A percentile compares a stretch with the other conserved stretches of the same genome.
phyloP scores from a whole-genome alignment of 2,329 filamentous ascomycete species.

The Penicillium oxalicum region DNA sequence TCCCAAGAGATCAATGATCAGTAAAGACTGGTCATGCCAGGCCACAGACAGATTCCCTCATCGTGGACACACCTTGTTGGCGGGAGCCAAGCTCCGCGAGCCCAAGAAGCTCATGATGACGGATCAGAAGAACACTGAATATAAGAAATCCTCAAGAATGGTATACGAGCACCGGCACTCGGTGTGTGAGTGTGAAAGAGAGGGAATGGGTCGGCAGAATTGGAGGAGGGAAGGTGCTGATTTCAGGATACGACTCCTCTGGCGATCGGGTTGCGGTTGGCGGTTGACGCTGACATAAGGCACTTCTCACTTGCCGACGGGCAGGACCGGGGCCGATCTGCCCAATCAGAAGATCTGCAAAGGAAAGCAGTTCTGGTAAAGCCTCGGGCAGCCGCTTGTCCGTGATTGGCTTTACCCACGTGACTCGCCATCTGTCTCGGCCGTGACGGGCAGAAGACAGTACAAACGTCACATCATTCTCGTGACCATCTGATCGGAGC shows the following conservation, averaged over 20 bases:
- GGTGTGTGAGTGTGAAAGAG: constrained; percentile 10
- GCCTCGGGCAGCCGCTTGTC: constrained; percentile 26
- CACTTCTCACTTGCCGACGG: constrained; percentile 30
- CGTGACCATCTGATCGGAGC: no score
- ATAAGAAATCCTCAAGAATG: constrained; percentile 21
- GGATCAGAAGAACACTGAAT: constrained; percentile 25
- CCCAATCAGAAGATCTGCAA: constrained; percentile 30
- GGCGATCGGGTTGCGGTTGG: constrained; percentile 13
- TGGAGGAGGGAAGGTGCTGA: constrained; percentile 14
- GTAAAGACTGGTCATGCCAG: constrained; percentile 13
- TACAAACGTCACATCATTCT: no score
- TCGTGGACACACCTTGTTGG: constrained; percentile 40
- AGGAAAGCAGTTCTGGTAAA: constrained; percentile 28
- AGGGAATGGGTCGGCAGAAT: constrained; percentile 19
- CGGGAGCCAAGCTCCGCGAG: constrained; percentile 46
- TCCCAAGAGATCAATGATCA: constrained; percentile 18
- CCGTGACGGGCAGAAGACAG: constrained; percentile 10
- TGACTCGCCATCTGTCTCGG: constrained; percentile 25
- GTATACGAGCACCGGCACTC: constrained; percentile 17
- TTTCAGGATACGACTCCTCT: constrained; percentile 13
- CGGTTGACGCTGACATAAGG: constrained; percentile 33
- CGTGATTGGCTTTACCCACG: constrained; percentile 31
- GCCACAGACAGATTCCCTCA: constrained; percentile 18
- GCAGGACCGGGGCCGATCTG: constrained; percentile 23
- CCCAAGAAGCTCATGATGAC: constrained; percentile 46